These are phyloP conservation scores for Colletotrichum tropicicola DNA, from an alignment of 2,329 filamentous ascomycete species.

Conservation along the genomic window DNA sequence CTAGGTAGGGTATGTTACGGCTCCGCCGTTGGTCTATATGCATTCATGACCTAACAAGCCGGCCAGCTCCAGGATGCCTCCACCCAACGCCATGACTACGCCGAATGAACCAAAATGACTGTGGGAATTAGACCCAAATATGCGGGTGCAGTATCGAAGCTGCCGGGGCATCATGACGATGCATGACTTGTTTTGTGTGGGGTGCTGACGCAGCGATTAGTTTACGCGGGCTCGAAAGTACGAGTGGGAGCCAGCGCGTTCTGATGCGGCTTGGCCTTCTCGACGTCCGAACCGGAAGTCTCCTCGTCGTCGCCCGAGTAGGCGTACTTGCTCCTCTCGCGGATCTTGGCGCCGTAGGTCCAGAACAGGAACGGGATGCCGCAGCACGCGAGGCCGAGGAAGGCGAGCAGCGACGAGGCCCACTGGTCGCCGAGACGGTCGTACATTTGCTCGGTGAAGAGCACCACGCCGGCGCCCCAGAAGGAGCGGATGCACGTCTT, in stretches of 20 bases:
- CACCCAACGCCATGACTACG: constrained; percentile 2
- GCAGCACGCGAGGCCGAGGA: constrained; percentile 81
- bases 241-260: not conserved
- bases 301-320: constrained; percentile 68
- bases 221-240: constrained; percentile 22
- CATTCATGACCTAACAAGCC: not conserved
- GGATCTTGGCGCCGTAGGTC: constrained; percentile 76
- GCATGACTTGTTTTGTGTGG: no score
- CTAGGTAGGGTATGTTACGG: no score
- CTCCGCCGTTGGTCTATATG: not conserved
- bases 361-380: constrained; percentile 87
- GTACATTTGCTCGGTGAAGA: constrained; percentile 89
- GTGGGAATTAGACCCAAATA: not conserved
- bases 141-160: not conserved
- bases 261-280: constrained; percentile 44
- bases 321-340: constrained; percentile 75
- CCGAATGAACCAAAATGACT: constrained; percentile 1
- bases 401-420: constrained; percentile 77
- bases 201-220: no score
- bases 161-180: not conserved
- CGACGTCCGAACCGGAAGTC: constrained; percentile 43
- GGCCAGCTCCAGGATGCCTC: not conserved
- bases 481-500: constrained; percentile 84
- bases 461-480: constrained; percentile 80
- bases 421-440: constrained; percentile 76